phyloP scores from a whole-genome alignment of 805 yeast genomes.

The Barnettozyma wickerhamii region DNA sequence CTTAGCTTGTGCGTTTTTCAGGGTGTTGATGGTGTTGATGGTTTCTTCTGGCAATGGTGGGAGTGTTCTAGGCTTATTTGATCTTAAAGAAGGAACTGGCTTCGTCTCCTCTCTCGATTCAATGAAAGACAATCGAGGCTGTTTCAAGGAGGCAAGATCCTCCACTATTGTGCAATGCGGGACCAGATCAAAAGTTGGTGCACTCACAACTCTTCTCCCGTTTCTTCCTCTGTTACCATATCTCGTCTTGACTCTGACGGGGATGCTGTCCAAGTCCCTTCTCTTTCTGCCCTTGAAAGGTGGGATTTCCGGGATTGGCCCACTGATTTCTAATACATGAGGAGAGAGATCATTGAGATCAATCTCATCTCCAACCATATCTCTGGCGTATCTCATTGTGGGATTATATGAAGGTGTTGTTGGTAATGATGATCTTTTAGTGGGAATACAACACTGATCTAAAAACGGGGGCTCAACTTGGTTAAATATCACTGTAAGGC shows the following conservation, averaged over 20 bases:
- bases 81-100: neutral
- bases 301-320: slow-evolving; percentile 7
- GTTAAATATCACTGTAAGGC: no score
- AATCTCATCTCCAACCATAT: slow-evolving; percentile 8
- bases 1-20: neutral
- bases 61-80: neutral
- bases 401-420: neutral
- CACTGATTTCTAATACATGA: slow-evolving; percentile 3
- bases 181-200: slow-evolving; percentile 12
- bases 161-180: neutral
- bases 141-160: slow-evolving; percentile 3
- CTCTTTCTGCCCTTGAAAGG: neutral
- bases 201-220: slow-evolving; percentile 11
- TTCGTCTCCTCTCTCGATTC: neutral
- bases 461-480: neutral
- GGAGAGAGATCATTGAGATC: slow-evolving; percentile 3
- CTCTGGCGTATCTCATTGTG: slow-evolving; percentile 9
- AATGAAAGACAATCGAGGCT: slow-evolving; percentile 5
- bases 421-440: neutral
- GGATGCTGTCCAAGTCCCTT: slow-evolving; percentile 5
- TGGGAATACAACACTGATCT: neutral
- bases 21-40: neutral
- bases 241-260: slow-evolving; percentile 10
- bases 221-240: neutral
- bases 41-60: slow-evolving; percentile 1